Conservation (phyloP, 345 rosid genomes). For the Eucalyptus curtisii region DNA sequence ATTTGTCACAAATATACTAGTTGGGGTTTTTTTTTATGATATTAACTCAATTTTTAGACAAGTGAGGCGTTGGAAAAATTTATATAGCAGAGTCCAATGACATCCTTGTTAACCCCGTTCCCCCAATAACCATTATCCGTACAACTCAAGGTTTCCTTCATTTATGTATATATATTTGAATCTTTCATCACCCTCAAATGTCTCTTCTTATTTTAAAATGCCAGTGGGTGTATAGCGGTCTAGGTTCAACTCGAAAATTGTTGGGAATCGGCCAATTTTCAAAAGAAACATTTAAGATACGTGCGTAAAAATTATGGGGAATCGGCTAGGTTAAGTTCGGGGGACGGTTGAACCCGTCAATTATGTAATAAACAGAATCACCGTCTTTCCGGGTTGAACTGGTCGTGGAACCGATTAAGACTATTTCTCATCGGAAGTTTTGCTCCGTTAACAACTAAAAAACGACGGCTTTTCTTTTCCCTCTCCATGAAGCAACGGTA, state of each 20-base stretch:
- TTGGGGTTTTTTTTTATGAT: too few species aligned
- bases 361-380: not conserved
- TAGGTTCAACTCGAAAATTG: not conserved
- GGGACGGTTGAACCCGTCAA: not conserved
- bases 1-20: not conserved
- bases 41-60: too few species aligned
- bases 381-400: rapidly evolving
- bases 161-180: too few species aligned
- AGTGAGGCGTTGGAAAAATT: not conserved
- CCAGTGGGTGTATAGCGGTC: not conserved
- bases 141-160: not conserved
- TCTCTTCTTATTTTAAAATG: not conserved
- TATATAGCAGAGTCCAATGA: not conserved
- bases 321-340: not conserved
- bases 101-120: not conserved
- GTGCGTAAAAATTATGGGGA: not conserved
- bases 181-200: not conserved
- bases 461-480: not conserved
- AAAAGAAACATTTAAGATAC: too few species aligned
- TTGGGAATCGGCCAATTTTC: not conserved
- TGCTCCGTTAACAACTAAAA: not conserved
- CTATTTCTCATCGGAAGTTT: not conserved
- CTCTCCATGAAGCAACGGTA: not conserved
- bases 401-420: not conserved
- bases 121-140: not conserved